phyloP scores from a whole-genome alignment of 257 asterid genomes.

The Phtheirospermum japonicum region DNA sequence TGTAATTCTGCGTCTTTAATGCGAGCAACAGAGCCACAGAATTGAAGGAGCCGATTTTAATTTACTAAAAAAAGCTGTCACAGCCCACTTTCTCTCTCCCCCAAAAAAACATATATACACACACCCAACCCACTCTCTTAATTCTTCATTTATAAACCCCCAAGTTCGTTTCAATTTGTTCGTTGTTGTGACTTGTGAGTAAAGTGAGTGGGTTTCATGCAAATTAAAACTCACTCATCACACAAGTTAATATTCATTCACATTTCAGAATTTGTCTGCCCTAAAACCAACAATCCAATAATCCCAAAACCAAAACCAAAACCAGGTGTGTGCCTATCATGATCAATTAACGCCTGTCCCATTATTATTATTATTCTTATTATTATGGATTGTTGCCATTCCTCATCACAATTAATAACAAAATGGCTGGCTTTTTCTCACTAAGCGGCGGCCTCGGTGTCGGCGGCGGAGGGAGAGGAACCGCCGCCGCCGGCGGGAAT shows the following conservation, averaged over 20 bases:
- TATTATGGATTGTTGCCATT: slow-evolving; percentile 31
- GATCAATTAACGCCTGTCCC: not conserved
- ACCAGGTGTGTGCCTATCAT: no score
- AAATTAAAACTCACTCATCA: no score
- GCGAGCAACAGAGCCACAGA: slow-evolving; percentile 50
- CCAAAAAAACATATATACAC: slow-evolving; percentile 3
- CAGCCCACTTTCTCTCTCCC: slow-evolving; percentile 20
- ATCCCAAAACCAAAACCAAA: no score
- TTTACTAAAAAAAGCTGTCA: slow-evolving; percentile 38
- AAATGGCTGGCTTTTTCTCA: slow-evolving; percentile 88
- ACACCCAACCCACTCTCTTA: not conserved
- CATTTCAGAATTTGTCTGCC: slow-evolving; percentile 32
- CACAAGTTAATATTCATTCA: slow-evolving; percentile 23
- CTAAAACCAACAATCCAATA: slow-evolving; percentile 40
- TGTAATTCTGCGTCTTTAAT: slow-evolving; percentile 72
- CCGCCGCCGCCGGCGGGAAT: no score
- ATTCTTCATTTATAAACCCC: not conserved
- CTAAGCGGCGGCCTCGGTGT: slow-evolving; percentile 52
- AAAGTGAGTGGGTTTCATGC: not conserved
- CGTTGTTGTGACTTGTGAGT: not conserved
- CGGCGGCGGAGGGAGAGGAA: slow-evolving; percentile 6
- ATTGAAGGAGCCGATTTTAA: slow-evolving; percentile 35
- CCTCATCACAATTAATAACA: not conserved
- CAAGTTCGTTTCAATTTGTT: not conserved
- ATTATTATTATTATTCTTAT: not conserved